Evolutionary conservation across 768 basidiomycete species (phyloP), one percentile per base, ranked within the genome.

Genomic region (Tylopilus subfusipes): DNA sequence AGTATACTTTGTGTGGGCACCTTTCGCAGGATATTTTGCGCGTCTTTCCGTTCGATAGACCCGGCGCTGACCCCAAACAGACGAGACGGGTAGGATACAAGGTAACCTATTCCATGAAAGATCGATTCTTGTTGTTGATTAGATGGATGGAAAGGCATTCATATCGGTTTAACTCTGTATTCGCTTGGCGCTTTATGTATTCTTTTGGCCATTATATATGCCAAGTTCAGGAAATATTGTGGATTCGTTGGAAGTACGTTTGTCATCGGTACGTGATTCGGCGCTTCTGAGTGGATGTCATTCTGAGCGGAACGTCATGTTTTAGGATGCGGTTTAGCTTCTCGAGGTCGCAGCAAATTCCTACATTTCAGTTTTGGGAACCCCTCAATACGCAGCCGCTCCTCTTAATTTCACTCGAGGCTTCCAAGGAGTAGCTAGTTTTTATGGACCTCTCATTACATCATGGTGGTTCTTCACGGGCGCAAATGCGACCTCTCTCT

Each of bases 171-270:
- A 40, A 70, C 74, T 10, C 66, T 84, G 7, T 85, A 85, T 60
- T 83, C 83, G 13, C 39, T 69, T 72, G 87, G 88, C 46, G 88
- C 87, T 22, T 76, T 90, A 57, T 83, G 76, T 90, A 57, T 83
- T 88, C 68, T 90, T 88, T 75, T 89, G 87, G 88, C 85, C 86
- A 18, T 85, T 83, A n/a, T n/a, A n/a, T n/a, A n/a, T 39, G 86
- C 87, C 34, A 82, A 78, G 61, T 88, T 77, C 64, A 73, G 74
- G 50, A 82, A 78, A 61, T 90, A 86, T 54, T 83, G 82, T 29
- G 87, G 86, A 21, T 89, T 90, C 63, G 84, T 90, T 30, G 83
- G 83, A 24, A 84, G 83, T 65, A 89, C 87, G 1, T 86, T 84
- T 64, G 79, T 86, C 45, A 86, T 84, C 49, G 82, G 82, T 82